Base-by-base conservation (phyloP, 1,284 basidiomycete genomes). In the Tetrapyrgos nigripes region DNA sequence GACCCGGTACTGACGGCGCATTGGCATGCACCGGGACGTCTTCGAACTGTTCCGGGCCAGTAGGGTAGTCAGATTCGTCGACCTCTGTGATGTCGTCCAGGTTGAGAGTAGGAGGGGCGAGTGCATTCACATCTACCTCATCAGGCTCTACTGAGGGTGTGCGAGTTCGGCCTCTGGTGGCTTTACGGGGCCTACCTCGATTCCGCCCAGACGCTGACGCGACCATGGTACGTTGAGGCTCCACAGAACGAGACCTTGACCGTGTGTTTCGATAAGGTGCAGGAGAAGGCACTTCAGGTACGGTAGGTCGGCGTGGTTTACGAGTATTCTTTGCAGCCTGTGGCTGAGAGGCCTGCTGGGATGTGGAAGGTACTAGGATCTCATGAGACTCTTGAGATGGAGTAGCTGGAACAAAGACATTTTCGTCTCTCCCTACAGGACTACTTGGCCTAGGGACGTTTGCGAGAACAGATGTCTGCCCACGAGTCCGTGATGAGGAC, bases 221-320 rank as follows among this genome's bases (percentile, higher is more conserved):
- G 10, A 37, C 35, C 10, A n/a, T 10, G 10, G 35, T n/a, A 37
- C 11, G 35, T n/a, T 14, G 13, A 47, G 45, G 45, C 10, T 47
- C 45, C 14, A 47, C 6, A 19, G 57, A 50, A 26, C 57, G 50
- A 28, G 57, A 46, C 8, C 57, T 51, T 44, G 45, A 27, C 10
- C 57, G 57, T 13, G 57, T 59, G 40, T 54, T 54, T 29, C 37
- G 52, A 33, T 48, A 54, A 11, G 46, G 46, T 31, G 50, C 44
- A 19, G 54, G 29, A 21, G 40, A 9, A 35, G 54, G 17, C 6
- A 14, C 35, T 17, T 27, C 26, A 4, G 50, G 27, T 17, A 21
- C 8, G 11, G 29, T 14, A 17, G 28, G 14, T 10, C 3, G 44
- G 13, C 31, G 40, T 45, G 26, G 28, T 5, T 33, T 28, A 37